These are phyloP conservation scores for Paraurostyla sp. DNA, from an alignment of 73 alveolate genomes.

Conservation along the genomic window DNA sequence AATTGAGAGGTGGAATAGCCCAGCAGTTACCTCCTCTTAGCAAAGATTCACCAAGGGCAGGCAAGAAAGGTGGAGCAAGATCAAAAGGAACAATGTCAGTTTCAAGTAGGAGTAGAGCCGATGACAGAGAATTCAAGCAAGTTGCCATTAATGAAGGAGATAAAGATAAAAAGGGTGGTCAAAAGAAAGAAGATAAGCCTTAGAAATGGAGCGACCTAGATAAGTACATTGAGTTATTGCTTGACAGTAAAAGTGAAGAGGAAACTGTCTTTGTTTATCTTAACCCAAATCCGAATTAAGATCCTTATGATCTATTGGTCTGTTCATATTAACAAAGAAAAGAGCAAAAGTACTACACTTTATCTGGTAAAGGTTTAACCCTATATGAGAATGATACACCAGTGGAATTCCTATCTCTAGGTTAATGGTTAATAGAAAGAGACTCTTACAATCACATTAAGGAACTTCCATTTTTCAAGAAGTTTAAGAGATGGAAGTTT, in stretches of 20 bases:
- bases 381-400: constrained; percentile 80
- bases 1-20: constrained; percentile 42
- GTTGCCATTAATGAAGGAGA: background rate
- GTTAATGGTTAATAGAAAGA: constrained; percentile 83
- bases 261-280: constrained; percentile 69
- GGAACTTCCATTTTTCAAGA: constrained; percentile 81
- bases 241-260: constrained; percentile 62
- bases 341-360: constrained; percentile 72
- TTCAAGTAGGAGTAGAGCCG: constrained; percentile 34
- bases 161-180: constrained; percentile 20
- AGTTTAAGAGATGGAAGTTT: constrained; percentile 87
- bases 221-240: constrained; percentile 60
- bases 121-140: constrained; percentile 12
- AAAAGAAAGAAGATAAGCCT: constrained; percentile 7
- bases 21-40: constrained; percentile 26
- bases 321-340: constrained; percentile 62
- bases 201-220: constrained; percentile 69
- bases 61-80: background rate
- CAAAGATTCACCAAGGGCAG: constrained; percentile 15
- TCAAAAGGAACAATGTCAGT: constrained; percentile 48
- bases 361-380: constrained; percentile 82
- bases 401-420: constrained; percentile 79
- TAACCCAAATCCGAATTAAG: constrained; percentile 55
- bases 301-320: constrained; percentile 64
- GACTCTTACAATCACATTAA: constrained; percentile 84